phyloP scores from a whole-genome alignment of 75 land plant genomes.

The Cryptomeria japonica region DNA sequence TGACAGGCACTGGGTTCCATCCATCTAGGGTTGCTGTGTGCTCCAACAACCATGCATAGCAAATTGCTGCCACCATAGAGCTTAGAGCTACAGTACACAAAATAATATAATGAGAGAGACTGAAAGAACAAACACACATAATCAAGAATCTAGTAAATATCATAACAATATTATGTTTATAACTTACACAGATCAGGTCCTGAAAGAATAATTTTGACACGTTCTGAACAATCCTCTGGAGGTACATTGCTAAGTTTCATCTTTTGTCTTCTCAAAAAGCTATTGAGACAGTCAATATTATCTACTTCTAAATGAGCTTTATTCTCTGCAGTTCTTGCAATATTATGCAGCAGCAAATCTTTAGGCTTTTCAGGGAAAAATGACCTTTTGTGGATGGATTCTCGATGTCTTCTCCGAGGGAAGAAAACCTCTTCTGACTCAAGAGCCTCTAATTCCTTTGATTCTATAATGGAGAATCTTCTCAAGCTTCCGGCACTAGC shows the following conservation, averaged over 20 bases:
- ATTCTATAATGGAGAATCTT: slow-evolving; percentile 10
- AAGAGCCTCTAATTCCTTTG: slow-evolving; percentile 1
- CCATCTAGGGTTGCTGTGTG: slow-evolving; percentile 5
- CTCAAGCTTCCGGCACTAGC: slow-evolving; percentile 10
- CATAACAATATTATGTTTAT: background rate
- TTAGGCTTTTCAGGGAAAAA: slow-evolving; percentile 5
- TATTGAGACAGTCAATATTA: slow-evolving; percentile 6
- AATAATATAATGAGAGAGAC: background rate
- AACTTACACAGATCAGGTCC: background rate
- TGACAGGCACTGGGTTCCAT: slow-evolving; percentile 28
- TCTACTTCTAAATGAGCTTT: background rate
- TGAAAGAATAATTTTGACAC: slow-evolving; percentile 12
- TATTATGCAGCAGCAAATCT: background rate
- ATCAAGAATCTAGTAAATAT: background rate
- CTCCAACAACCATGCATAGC: slow-evolving; percentile 29
- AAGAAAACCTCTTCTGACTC: slow-evolving; percentile 9
- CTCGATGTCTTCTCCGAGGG: slow-evolving; percentile 6
- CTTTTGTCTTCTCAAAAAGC: slow-evolving; percentile 10
- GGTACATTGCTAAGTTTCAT: background rate
- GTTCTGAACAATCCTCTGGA: background rate
- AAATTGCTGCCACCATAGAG: slow-evolving; percentile 30
- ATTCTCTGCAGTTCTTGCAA: background rate
- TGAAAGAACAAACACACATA: background rate
- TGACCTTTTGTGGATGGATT: slow-evolving; percentile 9
- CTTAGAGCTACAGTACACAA: slow-evolving; percentile 21